phyloP scores from a whole-genome alignment of 78 protist species.

The Dictyostelium firmibasis region DNA sequence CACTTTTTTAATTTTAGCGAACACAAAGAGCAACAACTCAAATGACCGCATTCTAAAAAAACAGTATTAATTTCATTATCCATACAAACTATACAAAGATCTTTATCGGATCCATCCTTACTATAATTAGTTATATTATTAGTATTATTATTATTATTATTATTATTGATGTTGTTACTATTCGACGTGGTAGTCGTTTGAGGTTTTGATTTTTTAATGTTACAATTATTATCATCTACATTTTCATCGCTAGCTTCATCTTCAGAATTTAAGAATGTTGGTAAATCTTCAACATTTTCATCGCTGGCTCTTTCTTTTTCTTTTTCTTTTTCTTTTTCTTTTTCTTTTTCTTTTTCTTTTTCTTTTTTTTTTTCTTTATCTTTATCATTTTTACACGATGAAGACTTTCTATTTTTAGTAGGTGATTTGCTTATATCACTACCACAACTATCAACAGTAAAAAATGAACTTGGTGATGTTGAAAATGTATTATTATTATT shows the following conservation, averaged over 20 bases:
- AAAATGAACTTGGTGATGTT: slow-evolving; percentile 28
- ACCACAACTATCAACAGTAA: background rate
- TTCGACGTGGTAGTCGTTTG: background rate
- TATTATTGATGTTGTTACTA: background rate
- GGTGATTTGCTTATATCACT: background rate
- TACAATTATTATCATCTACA: background rate
- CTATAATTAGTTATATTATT: background rate
- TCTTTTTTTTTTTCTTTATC: background rate
- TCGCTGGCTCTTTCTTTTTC: background rate
- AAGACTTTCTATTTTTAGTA: background rate
- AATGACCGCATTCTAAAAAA: slow-evolving; percentile 85
- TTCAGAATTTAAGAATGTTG: slow-evolving; percentile 7
- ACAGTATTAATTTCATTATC: slow-evolving; percentile 73
- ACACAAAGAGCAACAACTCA: slow-evolving; percentile 75
- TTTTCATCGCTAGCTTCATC: background rate
- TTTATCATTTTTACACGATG: background rate
- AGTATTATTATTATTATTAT: background rate
- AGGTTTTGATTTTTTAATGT: background rate
- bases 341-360: too few species aligned
- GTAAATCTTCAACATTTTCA: background rate
- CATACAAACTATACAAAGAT: slow-evolving; percentile 79
- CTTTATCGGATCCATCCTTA: slow-evolving; percentile 17
- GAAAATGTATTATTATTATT: slow-evolving; percentile 5
- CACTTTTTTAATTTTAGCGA: slow-evolving; percentile 62
- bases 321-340: background rate